Conservation (phyloP, 208 protist genomes). For the Blechomonas ayalai region DNA sequence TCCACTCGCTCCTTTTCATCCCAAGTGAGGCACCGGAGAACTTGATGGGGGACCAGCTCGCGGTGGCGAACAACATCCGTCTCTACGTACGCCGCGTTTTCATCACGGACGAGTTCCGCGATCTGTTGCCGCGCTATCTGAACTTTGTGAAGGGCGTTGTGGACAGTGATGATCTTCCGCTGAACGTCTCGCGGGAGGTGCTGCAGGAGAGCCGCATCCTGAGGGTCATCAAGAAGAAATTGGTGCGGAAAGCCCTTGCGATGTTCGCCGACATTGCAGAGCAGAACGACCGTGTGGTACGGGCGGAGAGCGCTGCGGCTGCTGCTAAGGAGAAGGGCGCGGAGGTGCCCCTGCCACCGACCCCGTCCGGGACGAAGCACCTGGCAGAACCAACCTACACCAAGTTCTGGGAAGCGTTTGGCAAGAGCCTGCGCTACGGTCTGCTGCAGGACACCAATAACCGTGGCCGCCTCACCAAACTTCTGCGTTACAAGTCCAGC, state of each 20-base stretch:
- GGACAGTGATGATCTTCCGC: conserved; percentile 98
- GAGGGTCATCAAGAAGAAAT: conserved; percentile 96
- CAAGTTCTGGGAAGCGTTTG: conserved; percentile 94
- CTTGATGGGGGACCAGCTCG: conserved; percentile 87
- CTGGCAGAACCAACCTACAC: conserved; percentile 77
- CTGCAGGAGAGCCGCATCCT: conserved; percentile 97
- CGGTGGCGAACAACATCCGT: conserved; percentile 82
- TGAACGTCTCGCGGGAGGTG: conserved; percentile 99
- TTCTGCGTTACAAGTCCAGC: conserved; percentile 93
- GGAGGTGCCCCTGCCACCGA: neutral
- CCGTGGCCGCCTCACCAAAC: conserved; percentile 93
- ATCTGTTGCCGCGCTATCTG: conserved; percentile 94
- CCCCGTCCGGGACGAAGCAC: conserved; percentile 18
- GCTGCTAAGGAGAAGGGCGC: conserved; percentile 22
- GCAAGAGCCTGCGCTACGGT: conserved; percentile 96
- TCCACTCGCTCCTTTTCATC: conserved; percentile 97
- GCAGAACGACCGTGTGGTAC: conserved; percentile 48
- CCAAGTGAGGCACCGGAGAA: conserved; percentile 84
- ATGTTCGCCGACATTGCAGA: conserved; percentile 93
- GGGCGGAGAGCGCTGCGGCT: conserved; percentile 29
- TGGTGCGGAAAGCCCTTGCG: conserved; percentile 92
- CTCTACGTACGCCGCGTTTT: conserved; percentile 98
- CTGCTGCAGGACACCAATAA: conserved; percentile 96
- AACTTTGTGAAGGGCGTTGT: conserved; percentile 97
- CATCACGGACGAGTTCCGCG: conserved; percentile 97